These are phyloP conservation scores for Metschnikowia kofuensis DNA, from an alignment of 805 yeast genomes.

Conservation along the genomic window DNA sequence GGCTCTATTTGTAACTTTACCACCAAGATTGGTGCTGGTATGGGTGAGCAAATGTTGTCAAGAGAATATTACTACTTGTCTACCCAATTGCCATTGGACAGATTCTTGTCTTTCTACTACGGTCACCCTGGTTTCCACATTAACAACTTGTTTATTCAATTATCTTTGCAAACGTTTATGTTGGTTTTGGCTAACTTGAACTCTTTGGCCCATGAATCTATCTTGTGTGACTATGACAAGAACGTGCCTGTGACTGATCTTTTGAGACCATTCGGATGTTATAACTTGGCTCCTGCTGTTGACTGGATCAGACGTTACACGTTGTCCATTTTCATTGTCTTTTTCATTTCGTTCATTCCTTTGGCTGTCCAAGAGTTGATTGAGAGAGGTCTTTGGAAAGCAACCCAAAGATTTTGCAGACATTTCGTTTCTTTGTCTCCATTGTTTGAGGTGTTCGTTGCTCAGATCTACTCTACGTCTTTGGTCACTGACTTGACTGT, in stretches of 20 bases:
- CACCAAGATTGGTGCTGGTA: constrained; percentile 84
- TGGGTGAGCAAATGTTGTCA: constrained; percentile 86
- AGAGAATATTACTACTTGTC: constrained; percentile 79
- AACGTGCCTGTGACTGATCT: constrained; percentile 60
- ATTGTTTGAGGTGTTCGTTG: constrained; percentile 74
- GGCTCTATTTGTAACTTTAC: constrained; percentile 80
- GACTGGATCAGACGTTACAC: constrained; percentile 75
- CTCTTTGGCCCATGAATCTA: constrained; percentile 58
- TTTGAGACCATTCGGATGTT: constrained; percentile 66
- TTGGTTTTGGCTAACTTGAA: constrained; percentile 61
- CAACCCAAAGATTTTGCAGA: constrained; percentile 57
- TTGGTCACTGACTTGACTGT: constrained; percentile 63
- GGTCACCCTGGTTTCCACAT: constrained; percentile 88
- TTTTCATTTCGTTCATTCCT: constrained; percentile 72
- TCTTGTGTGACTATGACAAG: constrained; percentile 59
- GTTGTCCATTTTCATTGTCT: constrained; percentile 69
- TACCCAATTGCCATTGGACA: constrained; percentile 71
- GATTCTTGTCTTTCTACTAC: constrained; percentile 76
- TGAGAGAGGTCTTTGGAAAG: constrained; percentile 73
- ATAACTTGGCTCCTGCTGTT: constrained; percentile 65
- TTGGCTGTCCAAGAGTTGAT: constrained; percentile 72
- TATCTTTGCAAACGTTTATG: constrained; percentile 55
- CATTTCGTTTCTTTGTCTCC: constrained; percentile 74
- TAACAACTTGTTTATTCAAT: constrained; percentile 70
- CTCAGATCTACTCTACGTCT: constrained; percentile 72